A percentile compares a stretch with the other conserved stretches of the same genome.
Conservation (phyloP, 73 alveolate species). For the Paramecium bursaria region DNA sequence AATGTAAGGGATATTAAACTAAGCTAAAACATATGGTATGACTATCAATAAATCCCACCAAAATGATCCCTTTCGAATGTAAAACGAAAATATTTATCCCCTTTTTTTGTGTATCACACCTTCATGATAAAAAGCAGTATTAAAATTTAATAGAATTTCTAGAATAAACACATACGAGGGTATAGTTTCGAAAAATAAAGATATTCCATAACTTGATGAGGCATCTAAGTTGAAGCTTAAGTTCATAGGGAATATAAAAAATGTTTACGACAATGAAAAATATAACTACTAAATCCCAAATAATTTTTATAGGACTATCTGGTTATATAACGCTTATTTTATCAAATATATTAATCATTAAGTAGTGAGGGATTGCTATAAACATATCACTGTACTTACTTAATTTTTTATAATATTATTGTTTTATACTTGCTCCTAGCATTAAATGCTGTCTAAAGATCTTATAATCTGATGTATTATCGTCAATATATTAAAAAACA, state of each 20-base stretch:
- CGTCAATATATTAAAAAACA: neutral
- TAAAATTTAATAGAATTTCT: slow-evolving; percentile 61
- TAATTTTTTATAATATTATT: no score
- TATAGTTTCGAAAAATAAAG: slow-evolving; percentile 40
- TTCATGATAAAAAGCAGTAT: slow-evolving; percentile 56
- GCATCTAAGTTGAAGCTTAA: slow-evolving; percentile 17
- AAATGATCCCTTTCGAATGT: slow-evolving; percentile 2
- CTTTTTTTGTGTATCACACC: slow-evolving; percentile 58
- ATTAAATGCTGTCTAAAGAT: neutral
- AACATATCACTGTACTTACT: no score
- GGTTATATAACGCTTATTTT: slow-evolving; percentile 20
- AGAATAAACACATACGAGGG: slow-evolving; percentile 62
- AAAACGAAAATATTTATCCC: slow-evolving; percentile 23
- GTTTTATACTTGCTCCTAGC: neutral
- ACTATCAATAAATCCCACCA: slow-evolving; percentile 59
- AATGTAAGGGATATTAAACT: slow-evolving; percentile 54
- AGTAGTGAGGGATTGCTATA: no score
- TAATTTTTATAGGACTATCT: slow-evolving; percentile 31
- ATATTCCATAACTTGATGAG: neutral
- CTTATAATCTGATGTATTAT: slow-evolving; percentile 9
- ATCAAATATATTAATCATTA: no score
- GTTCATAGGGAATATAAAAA: slow-evolving; percentile 51
- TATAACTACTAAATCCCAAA: slow-evolving; percentile 46
- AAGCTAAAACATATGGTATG: slow-evolving; percentile 59
- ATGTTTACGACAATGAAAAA: slow-evolving; percentile 35